A percentile compares a stretch with the other conserved stretches of the same genome.
Evolutionary conservation across 139 green algal species (phyloP).

Genomic region (Volvox africanus): DNA sequence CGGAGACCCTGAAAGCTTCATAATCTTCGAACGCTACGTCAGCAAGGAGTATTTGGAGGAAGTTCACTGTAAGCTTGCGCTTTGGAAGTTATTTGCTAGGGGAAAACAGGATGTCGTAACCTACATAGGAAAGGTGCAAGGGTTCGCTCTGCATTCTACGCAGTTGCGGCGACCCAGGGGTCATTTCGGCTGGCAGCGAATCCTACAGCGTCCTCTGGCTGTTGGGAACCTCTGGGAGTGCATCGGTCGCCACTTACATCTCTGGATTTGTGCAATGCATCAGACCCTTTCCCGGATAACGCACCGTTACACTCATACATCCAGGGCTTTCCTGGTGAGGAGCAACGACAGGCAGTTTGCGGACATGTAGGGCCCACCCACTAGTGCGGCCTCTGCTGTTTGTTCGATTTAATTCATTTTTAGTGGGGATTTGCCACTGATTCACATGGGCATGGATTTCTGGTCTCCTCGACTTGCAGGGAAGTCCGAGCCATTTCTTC

Average conservation of each 20-base stretch:
- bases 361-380: background rate
- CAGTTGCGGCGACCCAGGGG: too few species aligned
- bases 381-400: background rate
- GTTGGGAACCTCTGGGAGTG: too few species aligned
- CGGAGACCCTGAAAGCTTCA: constrained; percentile 43
- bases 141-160: too few species aligned
- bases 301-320: background rate
- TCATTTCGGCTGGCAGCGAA: too few species aligned
- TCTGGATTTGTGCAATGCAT: too few species aligned
- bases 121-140: too few species aligned
- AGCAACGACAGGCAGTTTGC: background rate
- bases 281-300: background rate
- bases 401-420: background rate
- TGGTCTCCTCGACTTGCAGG: background rate
- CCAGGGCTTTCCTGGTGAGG: background rate
- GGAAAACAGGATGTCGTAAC: too few species aligned
- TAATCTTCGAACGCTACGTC: constrained; percentile 58
- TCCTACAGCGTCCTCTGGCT: too few species aligned
- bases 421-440: background rate
- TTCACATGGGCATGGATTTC: background rate
- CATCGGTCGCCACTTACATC: too few species aligned
- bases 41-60: constrained; percentile 55
- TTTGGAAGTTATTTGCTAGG: too few species aligned
- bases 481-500: constrained; percentile 47
- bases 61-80: constrained; percentile 48